A percentile compares a stretch with the other conserved stretches of the same genome.
Evolutionary conservation across 768 basidiomycete species (phyloP).

Genomic region (Rhodosporidiobolus sp.): DNA sequence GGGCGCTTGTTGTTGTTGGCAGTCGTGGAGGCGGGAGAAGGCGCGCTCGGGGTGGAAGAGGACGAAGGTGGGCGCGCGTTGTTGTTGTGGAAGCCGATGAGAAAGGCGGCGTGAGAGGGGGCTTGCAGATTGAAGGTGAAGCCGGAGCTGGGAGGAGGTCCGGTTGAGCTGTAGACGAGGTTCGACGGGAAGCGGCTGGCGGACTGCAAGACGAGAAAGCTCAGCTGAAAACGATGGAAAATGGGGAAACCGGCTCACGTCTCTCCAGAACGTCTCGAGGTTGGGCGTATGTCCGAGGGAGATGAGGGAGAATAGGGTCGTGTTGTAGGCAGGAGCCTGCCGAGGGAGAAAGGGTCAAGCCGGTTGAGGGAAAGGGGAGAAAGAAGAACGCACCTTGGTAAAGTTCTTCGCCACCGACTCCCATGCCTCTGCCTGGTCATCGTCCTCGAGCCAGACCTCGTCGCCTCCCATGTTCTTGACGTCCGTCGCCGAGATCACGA

Average conservation of each 20-base stretch:
- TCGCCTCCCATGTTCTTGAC: conserved; percentile 28
- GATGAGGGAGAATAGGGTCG: conserved; percentile 37
- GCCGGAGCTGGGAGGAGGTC: background rate
- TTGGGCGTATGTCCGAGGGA: conserved; percentile 34
- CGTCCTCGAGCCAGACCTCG: conserved; percentile 35
- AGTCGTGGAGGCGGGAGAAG: background rate
- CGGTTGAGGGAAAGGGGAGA: background rate
- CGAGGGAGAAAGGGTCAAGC: too few relatives aligned
- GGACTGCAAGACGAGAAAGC: background rate
- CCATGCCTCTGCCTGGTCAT: conserved; percentile 27
- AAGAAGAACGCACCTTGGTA: conserved; percentile 19
- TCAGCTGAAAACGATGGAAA: background rate
- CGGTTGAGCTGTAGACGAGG: conserved; percentile 32
- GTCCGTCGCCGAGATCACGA: conserved; percentile 35
- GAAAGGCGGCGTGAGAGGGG: conserved; percentile 32
- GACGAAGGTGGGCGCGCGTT: background rate
- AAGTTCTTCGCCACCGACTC: conserved; percentile 32
- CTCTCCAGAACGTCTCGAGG: conserved; percentile 34
- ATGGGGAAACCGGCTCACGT: background rate
- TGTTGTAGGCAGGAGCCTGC: conserved; percentile 21
- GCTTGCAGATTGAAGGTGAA: conserved; percentile 23
- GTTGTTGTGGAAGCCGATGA: conserved; percentile 39
- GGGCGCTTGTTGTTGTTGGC: conserved; percentile 10
- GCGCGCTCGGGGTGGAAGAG: background rate
- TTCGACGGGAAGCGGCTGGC: conserved; percentile 28